Conservation (phyloP, 768 basidiomycete genomes). For the Hygrophoropsis aurantiaca region DNA sequence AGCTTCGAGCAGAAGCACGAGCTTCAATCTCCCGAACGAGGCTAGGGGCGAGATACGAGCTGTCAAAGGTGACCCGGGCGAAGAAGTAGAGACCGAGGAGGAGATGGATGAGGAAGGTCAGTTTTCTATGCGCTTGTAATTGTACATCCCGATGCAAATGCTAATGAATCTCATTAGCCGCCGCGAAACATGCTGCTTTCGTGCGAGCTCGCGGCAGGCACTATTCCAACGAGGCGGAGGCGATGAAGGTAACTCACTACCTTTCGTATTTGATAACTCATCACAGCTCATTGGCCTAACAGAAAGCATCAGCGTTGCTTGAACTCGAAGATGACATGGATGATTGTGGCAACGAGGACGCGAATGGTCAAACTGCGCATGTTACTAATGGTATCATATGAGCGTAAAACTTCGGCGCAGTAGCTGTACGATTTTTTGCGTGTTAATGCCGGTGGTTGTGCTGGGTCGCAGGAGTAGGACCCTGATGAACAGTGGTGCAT, state of each 20-base stretch:
- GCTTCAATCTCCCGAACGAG: constrained; percentile 77
- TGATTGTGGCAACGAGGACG: constrained; percentile 22
- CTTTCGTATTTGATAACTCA: not conserved
- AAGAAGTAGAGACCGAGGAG: constrained; percentile 67
- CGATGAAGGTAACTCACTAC: constrained; percentile 73
- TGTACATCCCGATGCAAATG: constrained; percentile 2
- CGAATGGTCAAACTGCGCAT: constrained; percentile 17
- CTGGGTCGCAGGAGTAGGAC: no score
- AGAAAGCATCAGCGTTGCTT: constrained; percentile 67
- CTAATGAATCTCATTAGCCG: constrained; percentile 46
- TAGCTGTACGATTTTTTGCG: no score
- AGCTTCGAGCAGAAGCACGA: constrained; percentile 76
- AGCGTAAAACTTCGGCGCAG: no score
- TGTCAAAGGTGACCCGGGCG: constrained; percentile 38
- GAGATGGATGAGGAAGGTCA: constrained; percentile 89
- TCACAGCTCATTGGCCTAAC: constrained; percentile 11
- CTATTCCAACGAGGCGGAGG: constrained; percentile 89
- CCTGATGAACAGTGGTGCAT: no score
- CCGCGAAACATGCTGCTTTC: constrained; percentile 80
- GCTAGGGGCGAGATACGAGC: constrained; percentile 59
- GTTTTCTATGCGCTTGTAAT: constrained; percentile 20
- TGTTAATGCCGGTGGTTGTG: no score
- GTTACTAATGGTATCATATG: constrained; percentile 11
- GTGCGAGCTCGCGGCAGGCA: constrained; percentile 79
- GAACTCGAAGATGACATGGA: constrained; percentile 60